Conservation (phyloP, 148 eudicot species). For the Fagopyrum esculentum region DNA sequence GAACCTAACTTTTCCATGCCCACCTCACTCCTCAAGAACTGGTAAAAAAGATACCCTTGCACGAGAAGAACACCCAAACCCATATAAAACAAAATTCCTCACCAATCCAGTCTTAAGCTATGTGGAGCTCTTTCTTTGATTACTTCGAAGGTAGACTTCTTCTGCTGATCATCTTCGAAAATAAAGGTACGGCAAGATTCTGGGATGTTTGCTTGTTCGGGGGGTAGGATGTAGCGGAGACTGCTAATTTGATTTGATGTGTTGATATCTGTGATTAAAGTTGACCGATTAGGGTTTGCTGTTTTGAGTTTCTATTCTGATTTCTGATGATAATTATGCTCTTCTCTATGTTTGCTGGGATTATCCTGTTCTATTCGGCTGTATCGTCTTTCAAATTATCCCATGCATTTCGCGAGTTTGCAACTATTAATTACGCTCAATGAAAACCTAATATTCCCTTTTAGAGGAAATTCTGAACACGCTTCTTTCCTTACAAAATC, state of each 20-base stretch:
- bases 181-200: not conserved
- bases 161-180: not conserved
- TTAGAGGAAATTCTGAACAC: not conserved
- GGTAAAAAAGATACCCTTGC: not conserved
- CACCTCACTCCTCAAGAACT: slow-evolving; percentile 7
- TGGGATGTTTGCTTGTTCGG: too few relatives aligned
- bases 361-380: not conserved
- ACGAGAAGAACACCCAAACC: not conserved
- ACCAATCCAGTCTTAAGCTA: not conserved
- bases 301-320: not conserved
- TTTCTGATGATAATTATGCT: not conserved
- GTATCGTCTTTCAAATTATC: not conserved
- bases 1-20: not conserved
- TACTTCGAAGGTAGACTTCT: not conserved
- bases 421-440: not conserved
- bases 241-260: not conserved
- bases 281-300: not conserved
- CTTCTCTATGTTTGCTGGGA: not conserved
- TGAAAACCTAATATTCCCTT: not conserved
- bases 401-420: not conserved
- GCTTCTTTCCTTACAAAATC: not conserved
- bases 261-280: not conserved
- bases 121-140: not conserved
- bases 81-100: not conserved
- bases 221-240: not conserved